These are phyloP conservation scores for Aphanomyces cochlioides DNA, from an alignment of 352 stramenopile genomes.

Conservation along the genomic window DNA sequence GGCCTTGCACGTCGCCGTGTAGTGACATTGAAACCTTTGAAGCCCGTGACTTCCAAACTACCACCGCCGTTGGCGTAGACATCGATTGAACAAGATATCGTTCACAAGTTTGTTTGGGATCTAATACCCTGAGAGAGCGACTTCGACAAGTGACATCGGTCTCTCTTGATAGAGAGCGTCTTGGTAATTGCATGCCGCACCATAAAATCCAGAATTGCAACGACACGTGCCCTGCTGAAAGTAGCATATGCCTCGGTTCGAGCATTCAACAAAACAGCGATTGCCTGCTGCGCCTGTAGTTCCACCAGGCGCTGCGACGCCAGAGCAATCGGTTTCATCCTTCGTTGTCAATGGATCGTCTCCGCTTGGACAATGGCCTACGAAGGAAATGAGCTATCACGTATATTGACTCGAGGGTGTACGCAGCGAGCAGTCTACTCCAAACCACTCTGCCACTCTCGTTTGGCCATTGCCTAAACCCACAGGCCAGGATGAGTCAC, in stretches of 20 bases:
- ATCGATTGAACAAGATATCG: neutral
- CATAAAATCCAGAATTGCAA: slow-evolving; percentile 15
- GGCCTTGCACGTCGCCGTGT: slow-evolving; percentile 15
- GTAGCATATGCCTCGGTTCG: slow-evolving; percentile 15
- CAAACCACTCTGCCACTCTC: slow-evolving; percentile 87
- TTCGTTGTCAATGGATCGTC: slow-evolving; percentile 77
- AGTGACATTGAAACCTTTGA: neutral
- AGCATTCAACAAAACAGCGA: slow-evolving; percentile 37
- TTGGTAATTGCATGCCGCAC: neutral
- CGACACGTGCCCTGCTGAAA: slow-evolving; percentile 12
- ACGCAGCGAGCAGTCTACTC: slow-evolving; percentile 78
- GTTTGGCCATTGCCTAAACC: slow-evolving; percentile 63
- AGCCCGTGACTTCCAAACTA: neutral
- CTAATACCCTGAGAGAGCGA: neutral
- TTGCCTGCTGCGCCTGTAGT: slow-evolving; percentile 47
- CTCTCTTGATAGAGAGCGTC: slow-evolving; percentile 12
- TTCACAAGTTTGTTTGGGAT: neutral
- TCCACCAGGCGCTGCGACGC: slow-evolving; percentile 42
- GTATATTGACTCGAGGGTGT: slow-evolving; percentile 19
- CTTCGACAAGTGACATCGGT: neutral
- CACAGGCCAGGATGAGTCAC: slow-evolving; percentile 71
- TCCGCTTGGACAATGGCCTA: slow-evolving; percentile 75
- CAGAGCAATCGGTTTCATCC: slow-evolving; percentile 84
- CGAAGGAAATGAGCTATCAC: neutral
- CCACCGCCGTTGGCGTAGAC: slow-evolving; percentile 11